A percentile compares a stretch with the other conserved stretches of the same genome.
Evolutionary conservation across 1,284 basidiomycete species (phyloP).

Genomic region (Rhodotorula sp.): DNA sequence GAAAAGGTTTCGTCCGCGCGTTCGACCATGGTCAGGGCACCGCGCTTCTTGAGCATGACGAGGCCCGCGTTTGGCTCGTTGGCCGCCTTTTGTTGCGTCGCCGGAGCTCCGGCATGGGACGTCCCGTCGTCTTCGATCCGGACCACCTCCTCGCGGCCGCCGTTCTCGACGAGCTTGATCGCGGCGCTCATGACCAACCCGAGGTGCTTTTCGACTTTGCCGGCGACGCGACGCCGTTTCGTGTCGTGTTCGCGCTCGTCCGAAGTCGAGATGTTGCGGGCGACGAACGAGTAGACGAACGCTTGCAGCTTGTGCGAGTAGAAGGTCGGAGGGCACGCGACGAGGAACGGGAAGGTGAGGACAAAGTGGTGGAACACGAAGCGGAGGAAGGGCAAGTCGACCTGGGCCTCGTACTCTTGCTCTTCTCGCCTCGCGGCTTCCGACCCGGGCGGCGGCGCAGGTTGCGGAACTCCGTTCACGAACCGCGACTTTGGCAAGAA

Average conservation of each 20-base stretch:
- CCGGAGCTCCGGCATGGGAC: conserved; percentile 63
- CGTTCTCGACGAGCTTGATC: conserved; percentile 62
- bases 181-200: conserved; percentile 75
- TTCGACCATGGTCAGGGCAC: conserved; percentile 17
- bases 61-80: conserved; percentile 38
- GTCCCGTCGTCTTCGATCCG: conserved; percentile 59
- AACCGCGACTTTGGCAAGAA: conserved; percentile 60
- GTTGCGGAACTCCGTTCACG: conserved; percentile 35
- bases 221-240: conserved; percentile 61
- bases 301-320: conserved; percentile 91
- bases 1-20: conserved; percentile 62
- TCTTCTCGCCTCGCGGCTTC: conserved; percentile 13
- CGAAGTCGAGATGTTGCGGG: conserved; percentile 69
- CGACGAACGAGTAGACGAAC: conserved; percentile 75
- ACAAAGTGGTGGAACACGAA: conserved; percentile 88
- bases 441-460: conserved; percentile 18
- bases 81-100: conserved; percentile 58
- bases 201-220: conserved; percentile 77
- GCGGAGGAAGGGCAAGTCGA: conserved; percentile 77
- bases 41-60: conserved; percentile 15
- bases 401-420: conserved; percentile 30
- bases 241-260: conserved; percentile 60
- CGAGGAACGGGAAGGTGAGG: conserved; percentile 88
- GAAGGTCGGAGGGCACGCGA: conserved; percentile 74
- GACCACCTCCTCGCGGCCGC: conserved; percentile 80